Evolutionary conservation across 2,329 filamentous ascomycete genomes (phyloP).

Genomic region (Fusarium sp.): DNA sequence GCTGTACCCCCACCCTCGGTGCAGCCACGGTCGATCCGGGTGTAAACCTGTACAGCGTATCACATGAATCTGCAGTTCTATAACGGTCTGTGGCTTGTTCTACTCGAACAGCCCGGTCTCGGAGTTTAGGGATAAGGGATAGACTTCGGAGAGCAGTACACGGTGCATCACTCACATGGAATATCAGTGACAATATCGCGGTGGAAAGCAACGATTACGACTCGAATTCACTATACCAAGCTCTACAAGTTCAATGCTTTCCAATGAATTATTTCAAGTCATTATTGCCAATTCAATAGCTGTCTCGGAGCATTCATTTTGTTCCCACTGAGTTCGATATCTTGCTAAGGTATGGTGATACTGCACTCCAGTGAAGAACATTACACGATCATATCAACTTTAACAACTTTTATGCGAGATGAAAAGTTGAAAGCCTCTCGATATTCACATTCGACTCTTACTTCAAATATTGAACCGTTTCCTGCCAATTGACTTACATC

Average conservation of each 20-base stretch:
- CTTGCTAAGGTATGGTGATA: neutral
- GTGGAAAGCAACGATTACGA: too few relatives aligned
- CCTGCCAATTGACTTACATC: neutral
- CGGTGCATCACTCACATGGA: neutral
- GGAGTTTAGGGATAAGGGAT: neutral
- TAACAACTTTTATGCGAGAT: neutral
- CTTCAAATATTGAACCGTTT: neutral
- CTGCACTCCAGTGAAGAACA: neutral
- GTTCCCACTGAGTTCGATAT: neutral
- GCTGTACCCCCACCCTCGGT: slow-evolving; percentile 31
- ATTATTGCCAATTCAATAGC: neutral
- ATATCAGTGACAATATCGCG: neutral
- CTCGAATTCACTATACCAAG: too few relatives aligned
- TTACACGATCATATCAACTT: neutral
- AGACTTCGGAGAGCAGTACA: neutral
- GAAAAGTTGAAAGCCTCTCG: neutral
- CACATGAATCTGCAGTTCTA: slow-evolving; percentile 13
- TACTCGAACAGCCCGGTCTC: neutral
- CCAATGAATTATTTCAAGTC: neutral
- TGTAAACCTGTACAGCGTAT: slow-evolving; percentile 31
- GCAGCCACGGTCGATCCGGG: slow-evolving; percentile 31
- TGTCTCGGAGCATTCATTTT: neutral
- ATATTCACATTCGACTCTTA: neutral
- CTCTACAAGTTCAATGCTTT: accelerated
- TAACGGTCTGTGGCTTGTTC: slow-evolving; percentile 1